Base-by-base conservation (phyloP, 495 filamentous ascomycete genomes). In the Halenospora varia region DNA sequence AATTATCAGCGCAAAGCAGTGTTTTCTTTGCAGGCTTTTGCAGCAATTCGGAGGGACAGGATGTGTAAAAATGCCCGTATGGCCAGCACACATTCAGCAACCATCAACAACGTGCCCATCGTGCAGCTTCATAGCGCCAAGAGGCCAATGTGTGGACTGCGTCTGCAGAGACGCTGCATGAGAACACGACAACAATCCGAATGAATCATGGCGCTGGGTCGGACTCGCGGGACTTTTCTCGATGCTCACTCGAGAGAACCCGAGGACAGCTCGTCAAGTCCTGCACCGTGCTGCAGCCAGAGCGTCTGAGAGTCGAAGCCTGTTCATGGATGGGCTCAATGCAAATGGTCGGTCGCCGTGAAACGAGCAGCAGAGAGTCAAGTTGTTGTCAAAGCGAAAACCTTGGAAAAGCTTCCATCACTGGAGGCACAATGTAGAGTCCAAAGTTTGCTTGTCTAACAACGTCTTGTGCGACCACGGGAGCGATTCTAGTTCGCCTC, bases 321-420 rank as follows among this genome's bases (percentile, higher is more conserved):
- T 22, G 13, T 25, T 60, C 57, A 55, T 60, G 57, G 50, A 60
- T 53, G 57, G 45, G n/a, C 35, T 60, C 22, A 51, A 58, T 58
- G 56, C 56, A 52, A 52, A 47, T 52, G 56, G 45, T 35, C 20
- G 25, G 42, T 20, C 20, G 46, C 6, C 51, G 26, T 63, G 62
- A 49, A 89, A 63, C 45, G 85, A 82, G 56, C 22, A 46, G 25
- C 25, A 22, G 51, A 24, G 24, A 35, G 10, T 20, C 47, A 22
- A 26, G 23, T 24, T n/a, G 41, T 13, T 26, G 56, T 59, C 56
- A 26, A 59, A 59, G 56, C 56, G 29, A 13, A 35, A 35, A 13
- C 13, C 29, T 35, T 13, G 6, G 29, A 35, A 35, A 35, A 35
- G 13, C 29, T 35, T 35, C 29, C 29, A 4, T 35, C 29, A 35